Conservation (phyloP, 176 grass and related monocot genomes). For the Echinochloa phyllopogon region DNA sequence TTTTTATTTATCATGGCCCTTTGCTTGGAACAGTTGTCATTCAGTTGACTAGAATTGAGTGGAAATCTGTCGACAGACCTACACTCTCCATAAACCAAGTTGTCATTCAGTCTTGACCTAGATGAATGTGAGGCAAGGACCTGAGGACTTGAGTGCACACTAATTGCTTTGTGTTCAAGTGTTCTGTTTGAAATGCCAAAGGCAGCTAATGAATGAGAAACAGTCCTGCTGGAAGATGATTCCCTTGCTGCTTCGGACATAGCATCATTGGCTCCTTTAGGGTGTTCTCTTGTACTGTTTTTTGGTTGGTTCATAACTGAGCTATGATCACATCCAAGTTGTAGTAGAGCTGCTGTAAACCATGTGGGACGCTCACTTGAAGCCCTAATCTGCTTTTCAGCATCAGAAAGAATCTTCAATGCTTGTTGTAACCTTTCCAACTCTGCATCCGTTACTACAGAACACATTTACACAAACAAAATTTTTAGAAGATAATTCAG, state of each 20-base stretch:
- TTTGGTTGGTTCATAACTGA: constrained; percentile 58
- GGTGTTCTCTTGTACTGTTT: constrained; percentile 44
- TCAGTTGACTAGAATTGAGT: constrained; percentile 34
- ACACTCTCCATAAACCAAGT: constrained; percentile 44
- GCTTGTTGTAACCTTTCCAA: constrained; percentile 83
- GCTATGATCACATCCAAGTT: constrained; percentile 63
- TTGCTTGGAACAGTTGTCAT: constrained; percentile 38
- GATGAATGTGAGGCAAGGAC: constrained; percentile 44
- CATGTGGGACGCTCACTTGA: constrained; percentile 83
- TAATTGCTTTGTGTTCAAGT: constrained; percentile 34
- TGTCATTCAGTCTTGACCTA: constrained; percentile 40
- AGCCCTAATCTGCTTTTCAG: constrained; percentile 82
- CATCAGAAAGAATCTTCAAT: constrained; percentile 91
- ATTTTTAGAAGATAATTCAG: constrained; percentile 1
- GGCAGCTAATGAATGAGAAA: constrained; percentile 43
- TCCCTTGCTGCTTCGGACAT: constrained; percentile 44
- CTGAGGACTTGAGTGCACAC: constrained; percentile 37
- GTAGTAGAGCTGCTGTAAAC: constrained; percentile 83
- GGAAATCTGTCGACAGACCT: constrained; percentile 45
- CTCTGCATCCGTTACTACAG: constrained; percentile 75
- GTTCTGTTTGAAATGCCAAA: constrained; percentile 38
- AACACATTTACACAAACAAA: constrained; percentile 13
- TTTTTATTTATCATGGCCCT: constrained; percentile 41
- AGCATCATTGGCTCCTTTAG: constrained; percentile 48
- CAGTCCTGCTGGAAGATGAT: constrained; percentile 35